Evolutionary conservation across 176 grass and related monocot species (phyloP).

Genomic region (Saccharum spontaneum): DNA sequence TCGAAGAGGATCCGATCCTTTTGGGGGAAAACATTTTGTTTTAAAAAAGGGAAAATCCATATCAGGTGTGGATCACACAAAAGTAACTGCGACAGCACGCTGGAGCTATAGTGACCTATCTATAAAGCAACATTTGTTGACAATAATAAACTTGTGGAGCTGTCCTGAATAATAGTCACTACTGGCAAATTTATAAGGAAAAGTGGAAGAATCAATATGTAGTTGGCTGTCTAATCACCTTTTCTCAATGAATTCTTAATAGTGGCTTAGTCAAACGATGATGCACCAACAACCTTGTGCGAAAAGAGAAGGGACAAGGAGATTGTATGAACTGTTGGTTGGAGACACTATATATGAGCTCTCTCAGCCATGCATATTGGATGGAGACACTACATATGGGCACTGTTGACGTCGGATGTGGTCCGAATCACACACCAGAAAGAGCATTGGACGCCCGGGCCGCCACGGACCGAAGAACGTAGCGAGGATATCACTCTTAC

Average conservation of each 20-base stretch:
- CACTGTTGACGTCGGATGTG: too few species aligned
- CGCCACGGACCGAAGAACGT: too few species aligned
- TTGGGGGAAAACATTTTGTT: neutral
- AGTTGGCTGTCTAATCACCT: conserved; percentile 34
- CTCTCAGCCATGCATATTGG: neutral
- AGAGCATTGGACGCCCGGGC: too few species aligned
- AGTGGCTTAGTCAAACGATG: neutral
- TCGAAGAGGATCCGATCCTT: neutral
- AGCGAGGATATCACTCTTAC: too few species aligned
- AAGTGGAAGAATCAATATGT: neutral
- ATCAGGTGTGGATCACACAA: neutral
- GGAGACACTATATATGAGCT: neutral
- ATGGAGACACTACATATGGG: neutral
- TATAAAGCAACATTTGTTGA: conserved; percentile 16
- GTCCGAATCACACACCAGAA: too few species aligned
- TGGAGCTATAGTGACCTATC: neutral
- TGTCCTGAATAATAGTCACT: conserved; percentile 1
- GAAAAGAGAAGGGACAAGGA: neutral
- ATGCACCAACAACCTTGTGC: conserved; percentile 24
- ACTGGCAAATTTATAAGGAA: conserved; percentile 1
- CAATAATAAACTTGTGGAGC: conserved; percentile 24
- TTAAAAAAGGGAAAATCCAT: neutral
- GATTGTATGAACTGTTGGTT: neutral
- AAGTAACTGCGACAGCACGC: conserved; percentile 7
- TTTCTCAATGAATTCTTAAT: conserved; percentile 25